Percentiles rank a stretch among this genome's conserved stretches.
Evolutionary conservation across 345 rosid species (phyloP).

Genomic region (Combretum micranthum): DNA sequence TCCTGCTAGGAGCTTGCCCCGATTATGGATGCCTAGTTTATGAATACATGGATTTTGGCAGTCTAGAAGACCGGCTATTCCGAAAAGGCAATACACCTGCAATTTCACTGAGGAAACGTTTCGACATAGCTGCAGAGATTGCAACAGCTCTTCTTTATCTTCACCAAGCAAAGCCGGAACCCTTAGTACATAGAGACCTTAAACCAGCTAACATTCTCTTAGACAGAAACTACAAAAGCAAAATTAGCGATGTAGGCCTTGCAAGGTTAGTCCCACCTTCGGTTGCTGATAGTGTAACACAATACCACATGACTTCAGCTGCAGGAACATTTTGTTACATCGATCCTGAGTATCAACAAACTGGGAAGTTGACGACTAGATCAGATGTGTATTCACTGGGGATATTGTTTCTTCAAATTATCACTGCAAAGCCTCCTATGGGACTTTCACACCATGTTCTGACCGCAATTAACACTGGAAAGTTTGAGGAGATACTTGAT

Average conservation of each 20-base stretch:
- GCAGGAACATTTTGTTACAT: slow-evolving; percentile 93
- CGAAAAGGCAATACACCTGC: slow-evolving; percentile 58
- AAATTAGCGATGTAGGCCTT: slow-evolving; percentile 91
- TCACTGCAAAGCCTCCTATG: slow-evolving; percentile 81
- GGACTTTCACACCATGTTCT: slow-evolving; percentile 74
- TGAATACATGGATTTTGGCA: slow-evolving; percentile 73
- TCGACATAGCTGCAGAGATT: slow-evolving; percentile 72
- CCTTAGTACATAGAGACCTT: slow-evolving; percentile 88
- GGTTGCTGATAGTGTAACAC: slow-evolving; percentile 70
- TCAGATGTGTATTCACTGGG: slow-evolving; percentile 84
- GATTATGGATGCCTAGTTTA: slow-evolving; percentile 88
- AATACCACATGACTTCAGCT: slow-evolving; percentile 83
- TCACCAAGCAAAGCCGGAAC: slow-evolving; percentile 95
- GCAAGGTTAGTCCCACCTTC: slow-evolving; percentile 87
- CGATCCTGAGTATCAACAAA: slow-evolving; percentile 88
- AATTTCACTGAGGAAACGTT: slow-evolving; percentile 63
- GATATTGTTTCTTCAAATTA: slow-evolving; percentile 71
- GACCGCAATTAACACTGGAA: slow-evolving; percentile 59
- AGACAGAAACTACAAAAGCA: slow-evolving; percentile 74
- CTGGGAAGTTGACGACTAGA: slow-evolving; percentile 75
- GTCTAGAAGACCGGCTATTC: slow-evolving; percentile 77
- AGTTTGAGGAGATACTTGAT: slow-evolving; percentile 56
- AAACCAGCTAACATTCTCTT: slow-evolving; percentile 93
- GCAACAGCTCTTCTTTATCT: slow-evolving; percentile 80
- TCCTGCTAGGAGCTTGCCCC: slow-evolving; percentile 89